These are phyloP conservation scores for Parafenestella ontariensis DNA, from an alignment of 2,329 filamentous ascomycete genomes.

Conservation along the genomic window DNA sequence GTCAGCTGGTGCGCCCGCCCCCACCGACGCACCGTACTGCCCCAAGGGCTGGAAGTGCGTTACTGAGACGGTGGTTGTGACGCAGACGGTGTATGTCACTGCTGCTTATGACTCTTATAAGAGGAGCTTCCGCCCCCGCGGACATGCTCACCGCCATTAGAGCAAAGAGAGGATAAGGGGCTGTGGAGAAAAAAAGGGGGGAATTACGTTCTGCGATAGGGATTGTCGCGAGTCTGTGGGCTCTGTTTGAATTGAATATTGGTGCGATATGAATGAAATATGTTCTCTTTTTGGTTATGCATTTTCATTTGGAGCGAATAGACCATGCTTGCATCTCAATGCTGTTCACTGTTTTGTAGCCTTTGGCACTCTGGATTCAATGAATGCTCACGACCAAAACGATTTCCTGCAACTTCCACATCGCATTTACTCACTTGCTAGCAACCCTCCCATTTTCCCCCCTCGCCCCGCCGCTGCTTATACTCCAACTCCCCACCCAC, in stretches of 20 bases:
- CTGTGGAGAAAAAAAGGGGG: not conserved
- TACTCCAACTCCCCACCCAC: not conserved
- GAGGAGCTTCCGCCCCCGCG: constrained; percentile 10
- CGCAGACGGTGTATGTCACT: constrained; percentile 37
- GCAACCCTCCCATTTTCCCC: not conserved
- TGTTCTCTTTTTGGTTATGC: not conserved
- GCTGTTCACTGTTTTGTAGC: too few relatives aligned
- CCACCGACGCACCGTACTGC: constrained; percentile 24
- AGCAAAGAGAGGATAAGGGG: too few relatives aligned
- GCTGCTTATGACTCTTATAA: constrained; percentile 20
- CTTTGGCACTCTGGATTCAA: too few relatives aligned
- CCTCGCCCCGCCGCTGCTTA: not conserved
- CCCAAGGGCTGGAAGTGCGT: constrained; percentile 33
- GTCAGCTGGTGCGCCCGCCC: constrained; percentile 24
- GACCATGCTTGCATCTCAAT: too few relatives aligned
- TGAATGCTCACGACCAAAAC: too few relatives aligned
- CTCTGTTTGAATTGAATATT: constrained; percentile 14
- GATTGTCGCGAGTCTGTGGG: constrained; percentile 15
- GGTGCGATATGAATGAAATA: constrained; percentile 9
- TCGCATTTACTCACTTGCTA: too few relatives aligned
- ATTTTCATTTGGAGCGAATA: not conserved
- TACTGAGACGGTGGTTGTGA: constrained; percentile 32
- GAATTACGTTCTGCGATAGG: constrained; percentile 19
- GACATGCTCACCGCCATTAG: constrained; percentile 10
- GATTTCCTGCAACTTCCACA: too few relatives aligned